phyloP scores from a whole-genome alignment of 2,329 filamentous ascomycete genomes.

The Fusarium sp. region DNA sequence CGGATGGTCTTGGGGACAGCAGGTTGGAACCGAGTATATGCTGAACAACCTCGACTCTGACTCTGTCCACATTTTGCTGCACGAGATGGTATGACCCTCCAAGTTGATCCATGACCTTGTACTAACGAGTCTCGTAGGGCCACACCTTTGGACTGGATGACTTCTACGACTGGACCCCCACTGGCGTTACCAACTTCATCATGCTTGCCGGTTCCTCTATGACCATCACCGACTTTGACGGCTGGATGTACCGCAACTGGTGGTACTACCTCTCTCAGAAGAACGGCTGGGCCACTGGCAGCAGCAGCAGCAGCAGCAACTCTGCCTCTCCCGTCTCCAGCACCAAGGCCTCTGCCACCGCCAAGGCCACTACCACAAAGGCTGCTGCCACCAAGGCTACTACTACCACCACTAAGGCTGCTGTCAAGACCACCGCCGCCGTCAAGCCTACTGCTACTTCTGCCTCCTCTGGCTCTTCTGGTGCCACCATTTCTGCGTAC shows the following conservation, averaged over 20 bases:
- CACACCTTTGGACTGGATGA: conserved; percentile 59
- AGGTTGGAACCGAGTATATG: conserved; percentile 59
- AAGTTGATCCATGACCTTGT: not conserved
- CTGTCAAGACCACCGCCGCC: not conserved
- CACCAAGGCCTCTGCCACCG: not conserved
- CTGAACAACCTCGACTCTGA: conserved; percentile 52
- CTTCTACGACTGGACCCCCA: conserved; percentile 57
- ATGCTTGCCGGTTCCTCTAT: conserved; percentile 58
- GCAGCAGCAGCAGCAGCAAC: not conserved
- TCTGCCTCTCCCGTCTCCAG: not conserved
- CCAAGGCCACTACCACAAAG: not conserved
- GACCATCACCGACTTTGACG: conserved; percentile 60
- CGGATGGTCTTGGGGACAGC: conserved; percentile 60
- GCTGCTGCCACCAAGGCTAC: not conserved
- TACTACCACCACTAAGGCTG: not conserved
- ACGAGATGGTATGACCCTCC: conserved; percentile 53
- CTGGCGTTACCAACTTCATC: conserved; percentile 57
- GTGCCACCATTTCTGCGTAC: conserved; percentile 7
- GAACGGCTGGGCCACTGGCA: conserved; percentile 38
- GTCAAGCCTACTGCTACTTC: not conserved
- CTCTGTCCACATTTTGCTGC: conserved; percentile 59
- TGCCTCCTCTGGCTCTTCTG: not conserved
- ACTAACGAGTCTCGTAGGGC: conserved; percentile 25
- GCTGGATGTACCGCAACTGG: conserved; percentile 62
- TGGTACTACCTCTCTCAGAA: conserved; percentile 52